Base-by-base conservation (phyloP, 495 filamentous ascomycete genomes). In the Chaetomidium leptoderma region DNA sequence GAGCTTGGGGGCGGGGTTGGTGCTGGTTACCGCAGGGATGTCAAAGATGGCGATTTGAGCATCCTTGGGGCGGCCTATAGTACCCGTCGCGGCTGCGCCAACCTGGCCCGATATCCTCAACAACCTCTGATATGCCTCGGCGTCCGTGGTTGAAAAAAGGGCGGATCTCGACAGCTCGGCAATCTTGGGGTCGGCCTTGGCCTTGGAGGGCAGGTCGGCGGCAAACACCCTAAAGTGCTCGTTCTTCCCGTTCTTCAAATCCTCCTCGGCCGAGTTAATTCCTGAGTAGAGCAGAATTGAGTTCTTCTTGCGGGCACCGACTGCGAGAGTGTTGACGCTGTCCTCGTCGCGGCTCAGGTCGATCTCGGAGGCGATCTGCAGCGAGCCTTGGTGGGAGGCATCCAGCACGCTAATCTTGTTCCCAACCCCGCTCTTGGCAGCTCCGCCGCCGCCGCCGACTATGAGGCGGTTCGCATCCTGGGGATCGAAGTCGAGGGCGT, bases 381-480 rank as follows among this genome's bases (percentile, higher is more conserved):
- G 71, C 24, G 88, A 77, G 14, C 81, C 72, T 1, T 67, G 64
- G 62, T 76, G 78, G 75, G 80, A 79, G 66, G 84, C 78, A 66
- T 93, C 86, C 29, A 96, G 75, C 29, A 91, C 73, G 24, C 81
- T 86, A 69, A 97, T 91, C 73, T 92, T 92, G 72, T 97, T 98
- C 29, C 84, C 83, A 33, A 97, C 90, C 45, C 92, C 93, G 66
- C 81, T 93, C 55, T 86, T 83, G 37, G 87, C 84, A 66, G 91
- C 86, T 19, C 92, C 92, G 58, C 92, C 92, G 47, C 93, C 93
- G 27, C 93, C 92, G 35, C 86, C 92, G n/a, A 96, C 90, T 9
- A 96, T 74, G 29, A 97, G 76, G 46, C 82, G 81, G 58, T 81
- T 78, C 56, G 83, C 81, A 75, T 93, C 83, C 63, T 86, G 78